phyloP scores from a whole-genome alignment of 2,329 filamentous ascomycete genomes.

The Colletotrichum tropicicola region DNA sequence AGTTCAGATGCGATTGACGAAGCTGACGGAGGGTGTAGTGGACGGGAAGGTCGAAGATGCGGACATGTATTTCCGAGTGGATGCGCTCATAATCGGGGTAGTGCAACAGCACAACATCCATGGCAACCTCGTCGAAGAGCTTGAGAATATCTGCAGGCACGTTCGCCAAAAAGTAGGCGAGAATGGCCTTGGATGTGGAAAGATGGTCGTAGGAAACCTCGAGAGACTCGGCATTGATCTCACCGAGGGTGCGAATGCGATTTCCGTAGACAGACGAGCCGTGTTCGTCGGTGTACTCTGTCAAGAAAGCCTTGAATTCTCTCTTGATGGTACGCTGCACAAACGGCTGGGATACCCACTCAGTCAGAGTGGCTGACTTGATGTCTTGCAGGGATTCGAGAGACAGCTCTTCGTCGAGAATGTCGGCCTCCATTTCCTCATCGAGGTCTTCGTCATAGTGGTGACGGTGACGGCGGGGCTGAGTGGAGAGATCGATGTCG shows the following conservation, averaged over 20 bases:
- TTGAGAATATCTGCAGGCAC: constrained; percentile 94
- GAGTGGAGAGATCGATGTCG: constrained; percentile 84
- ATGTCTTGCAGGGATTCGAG: constrained; percentile 92
- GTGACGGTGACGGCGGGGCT: constrained; percentile 85
- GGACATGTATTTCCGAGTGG: constrained; percentile 96
- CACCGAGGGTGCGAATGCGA: constrained; percentile 93
- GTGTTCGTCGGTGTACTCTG: constrained; percentile 90
- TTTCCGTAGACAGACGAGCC: constrained; percentile 95
- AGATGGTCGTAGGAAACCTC: constrained; percentile 97
- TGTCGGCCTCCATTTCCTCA: constrained; percentile 89
- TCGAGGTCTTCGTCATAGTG: constrained; percentile 95
- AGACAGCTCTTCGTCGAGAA: constrained; percentile 95
- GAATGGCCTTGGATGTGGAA: constrained; percentile 86
- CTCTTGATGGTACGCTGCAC: constrained; percentile 94
- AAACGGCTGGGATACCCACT: constrained; percentile 91
- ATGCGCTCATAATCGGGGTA: constrained; percentile 98
- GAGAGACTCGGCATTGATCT: constrained; percentile 94
- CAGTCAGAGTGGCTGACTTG: constrained; percentile 90
- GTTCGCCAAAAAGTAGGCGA: constrained; percentile 96
- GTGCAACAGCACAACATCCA: constrained; percentile 94
- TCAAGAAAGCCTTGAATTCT: constrained; percentile 97
- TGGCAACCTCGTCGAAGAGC: constrained; percentile 95
- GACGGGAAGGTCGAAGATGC: constrained; percentile 93
- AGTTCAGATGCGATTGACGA: constrained; percentile 95
- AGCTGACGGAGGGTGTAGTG: constrained; percentile 95